Conservation (phyloP, 257 asterid species). For the Gardenia jasminoides region DNA sequence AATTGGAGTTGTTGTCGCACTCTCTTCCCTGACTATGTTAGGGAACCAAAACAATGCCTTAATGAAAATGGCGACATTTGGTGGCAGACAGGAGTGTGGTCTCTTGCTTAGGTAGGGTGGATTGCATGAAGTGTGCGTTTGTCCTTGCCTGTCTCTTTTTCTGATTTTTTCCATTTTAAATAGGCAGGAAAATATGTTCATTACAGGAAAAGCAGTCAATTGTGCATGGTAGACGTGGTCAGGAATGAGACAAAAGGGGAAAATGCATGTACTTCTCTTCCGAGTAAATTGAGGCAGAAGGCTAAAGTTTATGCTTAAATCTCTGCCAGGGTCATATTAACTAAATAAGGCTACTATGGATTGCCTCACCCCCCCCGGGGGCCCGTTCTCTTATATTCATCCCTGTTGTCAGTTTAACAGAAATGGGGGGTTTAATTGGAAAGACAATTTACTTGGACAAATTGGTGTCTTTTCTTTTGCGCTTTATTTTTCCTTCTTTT, state of each 20-base stretch:
- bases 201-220: too few species aligned
- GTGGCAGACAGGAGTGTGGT: background rate
- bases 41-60: too few species aligned
- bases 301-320: background rate
- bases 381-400: background rate
- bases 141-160: background rate
- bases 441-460: background rate
- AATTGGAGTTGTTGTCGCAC: too few species aligned
- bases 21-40: too few species aligned
- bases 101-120: too few species aligned
- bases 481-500: too few species aligned
- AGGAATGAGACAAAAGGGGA: background rate
- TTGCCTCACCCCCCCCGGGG: background rate
- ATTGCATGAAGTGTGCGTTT: too few species aligned
- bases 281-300: background rate
- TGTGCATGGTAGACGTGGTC: background rate
- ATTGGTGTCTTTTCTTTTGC: background rate
- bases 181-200: too few species aligned
- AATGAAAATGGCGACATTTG: background rate
- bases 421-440: background rate
- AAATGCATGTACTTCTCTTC: background rate
- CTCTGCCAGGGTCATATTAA: background rate
- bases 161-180: background rate
- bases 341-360: background rate
- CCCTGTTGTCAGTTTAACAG: background rate